A percentile compares a stretch with the other conserved stretches of the same genome.
Conservation (phyloP, 805 yeast species). For the Candida vartiovaarae region DNA sequence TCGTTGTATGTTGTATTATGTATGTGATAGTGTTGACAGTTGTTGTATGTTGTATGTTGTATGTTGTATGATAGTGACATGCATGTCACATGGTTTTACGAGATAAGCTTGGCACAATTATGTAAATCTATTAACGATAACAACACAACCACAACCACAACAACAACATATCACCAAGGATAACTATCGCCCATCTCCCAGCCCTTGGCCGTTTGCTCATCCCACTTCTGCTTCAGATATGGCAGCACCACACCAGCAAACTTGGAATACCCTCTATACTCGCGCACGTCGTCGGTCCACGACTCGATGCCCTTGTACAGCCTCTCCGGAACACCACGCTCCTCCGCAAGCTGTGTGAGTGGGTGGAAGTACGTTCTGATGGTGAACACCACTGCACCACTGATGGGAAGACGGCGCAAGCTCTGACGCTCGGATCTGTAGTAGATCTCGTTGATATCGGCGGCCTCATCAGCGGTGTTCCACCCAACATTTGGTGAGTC, state of each 20-base stretch:
- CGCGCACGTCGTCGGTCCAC: slow-evolving; percentile 55
- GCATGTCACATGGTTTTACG: too few relatives aligned
- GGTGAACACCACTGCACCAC: slow-evolving; percentile 54
- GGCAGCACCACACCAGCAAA: slow-evolving; percentile 49
- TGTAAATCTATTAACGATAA: too few relatives aligned
- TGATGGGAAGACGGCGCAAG: slow-evolving; percentile 49
- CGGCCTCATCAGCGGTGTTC: slow-evolving; percentile 52
- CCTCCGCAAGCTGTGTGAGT: slow-evolving; percentile 43
- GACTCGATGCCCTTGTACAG: slow-evolving; percentile 50
- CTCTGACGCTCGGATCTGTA: slow-evolving; percentile 63
- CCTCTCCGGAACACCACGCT: slow-evolving; percentile 56
- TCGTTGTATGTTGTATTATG: too few relatives aligned
- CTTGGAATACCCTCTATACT: slow-evolving; percentile 50
- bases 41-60: too few relatives aligned
- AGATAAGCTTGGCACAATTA: too few relatives aligned
- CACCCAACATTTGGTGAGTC: slow-evolving; percentile 47
- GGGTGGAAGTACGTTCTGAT: slow-evolving; percentile 59
- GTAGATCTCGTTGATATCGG: slow-evolving; percentile 37
- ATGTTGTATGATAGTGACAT: too few relatives aligned
- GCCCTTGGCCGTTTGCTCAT: slow-evolving; percentile 22
- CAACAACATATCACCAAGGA: not conserved
- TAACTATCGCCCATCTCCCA: slow-evolving; percentile 13
- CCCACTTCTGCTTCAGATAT: slow-evolving; percentile 41
- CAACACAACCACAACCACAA: too few relatives aligned
- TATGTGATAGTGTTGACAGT: too few relatives aligned